Conservation (phyloP, 768 basidiomycete species). For the Phaeotremella skinneri region DNA sequence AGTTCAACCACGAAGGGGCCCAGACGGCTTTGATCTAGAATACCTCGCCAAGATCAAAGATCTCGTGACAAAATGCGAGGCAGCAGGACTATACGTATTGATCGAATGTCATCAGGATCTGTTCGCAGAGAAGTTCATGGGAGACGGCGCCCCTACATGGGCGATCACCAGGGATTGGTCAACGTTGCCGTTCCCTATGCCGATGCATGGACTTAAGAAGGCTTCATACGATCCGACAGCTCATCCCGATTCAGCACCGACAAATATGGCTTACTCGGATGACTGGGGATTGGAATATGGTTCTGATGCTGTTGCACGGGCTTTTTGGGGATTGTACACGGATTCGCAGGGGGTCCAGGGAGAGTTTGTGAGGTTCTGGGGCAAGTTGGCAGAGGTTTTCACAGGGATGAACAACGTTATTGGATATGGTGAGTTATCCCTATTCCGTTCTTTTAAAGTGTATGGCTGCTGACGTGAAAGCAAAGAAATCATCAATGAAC, state of each 20-base stretch:
- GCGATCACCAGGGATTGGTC: conserved; percentile 25
- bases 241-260: conserved; percentile 15
- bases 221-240: conserved; percentile 16
- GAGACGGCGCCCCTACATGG: conserved; percentile 23
- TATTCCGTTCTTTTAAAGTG: neutral
- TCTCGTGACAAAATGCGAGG: conserved; percentile 13
- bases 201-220: conserved; percentile 17
- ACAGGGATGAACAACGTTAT: conserved; percentile 25
- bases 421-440: conserved; percentile 19
- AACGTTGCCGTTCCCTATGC: conserved; percentile 27
- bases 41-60: conserved; percentile 15
- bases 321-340: conserved; percentile 26
- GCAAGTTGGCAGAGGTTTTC: conserved; percentile 24
- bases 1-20: conserved; percentile 16
- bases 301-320: conserved; percentile 18
- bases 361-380: conserved; percentile 26
- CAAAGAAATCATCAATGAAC: conserved; percentile 24
- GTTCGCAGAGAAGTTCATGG: conserved; percentile 28
- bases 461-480: conserved; percentile 1
- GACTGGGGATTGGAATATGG: conserved; percentile 24
- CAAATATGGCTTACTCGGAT: conserved; percentile 27
- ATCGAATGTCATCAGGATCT: conserved; percentile 28
- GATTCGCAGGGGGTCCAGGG: conserved; percentile 21
- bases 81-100: conserved; percentile 20
- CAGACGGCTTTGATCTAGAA: conserved; percentile 17